Conservation (phyloP, 176 grass and related monocot species). For the Oryza meridionalis region DNA sequence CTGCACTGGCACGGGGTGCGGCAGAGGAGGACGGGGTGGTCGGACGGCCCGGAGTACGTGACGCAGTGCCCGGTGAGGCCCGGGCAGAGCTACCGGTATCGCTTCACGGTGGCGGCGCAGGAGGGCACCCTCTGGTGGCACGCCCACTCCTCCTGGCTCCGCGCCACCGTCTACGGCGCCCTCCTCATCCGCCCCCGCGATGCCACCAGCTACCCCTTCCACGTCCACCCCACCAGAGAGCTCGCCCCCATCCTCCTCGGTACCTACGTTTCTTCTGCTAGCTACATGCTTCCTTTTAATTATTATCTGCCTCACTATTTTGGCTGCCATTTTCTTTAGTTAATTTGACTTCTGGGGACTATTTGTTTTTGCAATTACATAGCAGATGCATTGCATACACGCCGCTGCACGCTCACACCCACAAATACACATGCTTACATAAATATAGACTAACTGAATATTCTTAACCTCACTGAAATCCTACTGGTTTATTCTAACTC, state of each 20-base stretch:
- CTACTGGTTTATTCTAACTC: too few relatives aligned
- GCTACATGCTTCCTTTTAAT: too few relatives aligned
- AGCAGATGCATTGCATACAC: too few relatives aligned
- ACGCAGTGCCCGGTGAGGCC: constrained; percentile 93
- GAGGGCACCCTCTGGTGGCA: constrained; percentile 98
- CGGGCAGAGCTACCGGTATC: constrained; percentile 72
- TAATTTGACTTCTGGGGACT: too few relatives aligned
- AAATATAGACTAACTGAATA: too few relatives aligned
- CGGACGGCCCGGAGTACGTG: constrained; percentile 91
- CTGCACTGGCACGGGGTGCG: constrained; percentile 86
- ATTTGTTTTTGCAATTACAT: too few relatives aligned
- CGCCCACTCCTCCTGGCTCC: constrained; percentile 87
- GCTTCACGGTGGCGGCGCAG: constrained; percentile 76
- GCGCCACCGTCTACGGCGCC: constrained; percentile 86
- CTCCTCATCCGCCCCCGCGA: constrained; percentile 67
- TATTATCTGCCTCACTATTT: too few relatives aligned
- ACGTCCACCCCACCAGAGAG: constrained; percentile 41
- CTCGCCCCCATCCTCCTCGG: constrained; percentile 72
- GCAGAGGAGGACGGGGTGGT: constrained; percentile 86
- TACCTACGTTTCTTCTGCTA: constrained; percentile 5
- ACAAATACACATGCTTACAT: too few relatives aligned
- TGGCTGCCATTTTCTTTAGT: too few relatives aligned
- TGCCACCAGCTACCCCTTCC: constrained; percentile 61
- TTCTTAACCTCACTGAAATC: too few relatives aligned
- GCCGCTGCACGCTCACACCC: too few relatives aligned